phyloP scores from a whole-genome alignment of 768 basidiomycete genomes.

The Dendrothele bispora region DNA sequence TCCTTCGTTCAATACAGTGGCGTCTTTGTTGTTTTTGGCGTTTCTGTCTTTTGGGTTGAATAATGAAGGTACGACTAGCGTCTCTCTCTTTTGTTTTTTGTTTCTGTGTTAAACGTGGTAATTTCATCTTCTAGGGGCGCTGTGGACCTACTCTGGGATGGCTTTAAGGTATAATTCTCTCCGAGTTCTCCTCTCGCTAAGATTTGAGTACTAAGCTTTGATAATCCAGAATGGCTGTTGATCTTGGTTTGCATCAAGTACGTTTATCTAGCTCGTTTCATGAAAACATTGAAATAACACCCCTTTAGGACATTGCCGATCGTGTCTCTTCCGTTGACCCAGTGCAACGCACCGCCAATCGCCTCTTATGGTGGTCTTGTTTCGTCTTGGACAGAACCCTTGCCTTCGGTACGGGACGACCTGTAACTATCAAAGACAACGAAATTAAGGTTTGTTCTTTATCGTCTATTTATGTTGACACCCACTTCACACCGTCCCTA shows the following conservation, averaged over 20 bases:
- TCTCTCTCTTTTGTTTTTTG: neutral
- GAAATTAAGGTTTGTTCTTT: neutral
- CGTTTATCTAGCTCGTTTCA: neutral
- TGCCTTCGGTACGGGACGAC: constrained; percentile 3
- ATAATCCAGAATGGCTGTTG: constrained; percentile 3
- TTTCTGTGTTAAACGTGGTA: neutral
- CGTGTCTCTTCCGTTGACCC: neutral
- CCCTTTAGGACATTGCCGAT: neutral
- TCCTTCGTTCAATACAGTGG: constrained; percentile 1
- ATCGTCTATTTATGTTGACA: no score
- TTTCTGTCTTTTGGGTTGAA: constrained; percentile 5
- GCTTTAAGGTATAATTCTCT: neutral
- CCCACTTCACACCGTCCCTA: neutral
- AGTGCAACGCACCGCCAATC: neutral
- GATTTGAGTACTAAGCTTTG: neutral
- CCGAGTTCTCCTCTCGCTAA: neutral
- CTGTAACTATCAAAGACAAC: constrained; percentile 4
- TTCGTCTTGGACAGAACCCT: constrained; percentile 3
- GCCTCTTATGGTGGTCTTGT: constrained; percentile 7
- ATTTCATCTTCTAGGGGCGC: no score
- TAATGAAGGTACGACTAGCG: neutral
- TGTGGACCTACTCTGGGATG: constrained; percentile 7
- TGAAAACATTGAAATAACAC: neutral
- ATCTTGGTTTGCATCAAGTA: constrained; percentile 7
- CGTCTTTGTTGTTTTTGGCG: constrained; percentile 2